phyloP scores from a whole-genome alignment of 257 asterid species.

The Nicotiana knightiana region DNA sequence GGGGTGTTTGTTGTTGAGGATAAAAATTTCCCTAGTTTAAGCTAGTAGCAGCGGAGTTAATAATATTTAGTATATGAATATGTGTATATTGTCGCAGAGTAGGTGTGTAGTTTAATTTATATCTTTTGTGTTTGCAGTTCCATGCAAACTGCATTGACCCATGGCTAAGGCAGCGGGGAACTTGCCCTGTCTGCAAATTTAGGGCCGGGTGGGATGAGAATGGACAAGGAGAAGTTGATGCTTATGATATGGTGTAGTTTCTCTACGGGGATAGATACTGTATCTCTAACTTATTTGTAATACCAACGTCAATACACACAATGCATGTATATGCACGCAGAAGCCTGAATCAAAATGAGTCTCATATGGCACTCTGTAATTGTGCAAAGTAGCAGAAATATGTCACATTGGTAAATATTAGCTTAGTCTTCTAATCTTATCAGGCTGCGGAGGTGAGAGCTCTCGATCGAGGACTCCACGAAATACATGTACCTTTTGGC shows the following conservation, averaged over 20 bases:
- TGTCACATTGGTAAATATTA: slow-evolving; percentile 1
- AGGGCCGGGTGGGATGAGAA: slow-evolving; percentile 70
- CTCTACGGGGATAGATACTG: background rate
- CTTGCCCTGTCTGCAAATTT: slow-evolving; percentile 95
- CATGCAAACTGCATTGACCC: slow-evolving; percentile 96
- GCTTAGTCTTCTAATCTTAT: background rate
- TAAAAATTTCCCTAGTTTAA: background rate
- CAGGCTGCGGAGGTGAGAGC: background rate
- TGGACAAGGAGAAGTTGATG: slow-evolving; percentile 46
- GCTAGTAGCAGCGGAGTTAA: background rate
- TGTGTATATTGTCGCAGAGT: background rate
- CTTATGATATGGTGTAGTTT: slow-evolving; percentile 51
- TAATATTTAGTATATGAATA: background rate
- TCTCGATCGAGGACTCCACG: background rate
- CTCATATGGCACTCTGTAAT: background rate
- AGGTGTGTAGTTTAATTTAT: background rate
- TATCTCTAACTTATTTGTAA: background rate
- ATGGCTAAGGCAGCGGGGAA: slow-evolving; percentile 97
- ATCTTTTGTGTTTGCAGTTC: slow-evolving; percentile 46
- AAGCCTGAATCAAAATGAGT: background rate
- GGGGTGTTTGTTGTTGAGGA: too few relatives aligned
- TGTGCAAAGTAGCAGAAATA: background rate
- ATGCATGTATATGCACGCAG: background rate
- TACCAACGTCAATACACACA: background rate
- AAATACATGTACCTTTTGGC: background rate